A percentile compares a stretch with the other conserved stretches of the same genome.
These are phyloP conservation scores for Globisporangium paddicum DNA, from an alignment of 352 stramenopile species.

Conservation along the genomic window DNA sequence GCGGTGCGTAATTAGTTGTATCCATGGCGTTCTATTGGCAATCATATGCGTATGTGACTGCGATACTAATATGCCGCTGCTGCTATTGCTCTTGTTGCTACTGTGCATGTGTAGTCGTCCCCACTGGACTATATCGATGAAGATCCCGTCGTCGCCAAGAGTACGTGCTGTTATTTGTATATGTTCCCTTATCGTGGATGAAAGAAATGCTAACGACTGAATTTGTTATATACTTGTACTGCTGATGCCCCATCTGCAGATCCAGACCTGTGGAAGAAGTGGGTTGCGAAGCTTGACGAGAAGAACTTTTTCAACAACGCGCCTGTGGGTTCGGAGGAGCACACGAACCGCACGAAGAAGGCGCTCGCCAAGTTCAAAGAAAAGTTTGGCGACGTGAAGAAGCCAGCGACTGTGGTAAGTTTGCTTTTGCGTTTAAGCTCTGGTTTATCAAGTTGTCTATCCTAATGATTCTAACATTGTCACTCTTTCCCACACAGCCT, in stretches of 20 bases:
- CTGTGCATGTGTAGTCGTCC: conserved; percentile 10
- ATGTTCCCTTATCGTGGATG: neutral
- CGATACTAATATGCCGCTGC: neutral
- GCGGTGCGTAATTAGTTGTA: neutral
- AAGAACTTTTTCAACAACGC: conserved; percentile 83
- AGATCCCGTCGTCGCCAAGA: conserved; percentile 73
- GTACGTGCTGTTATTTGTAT: conserved; percentile 18
- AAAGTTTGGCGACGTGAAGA: conserved; percentile 74
- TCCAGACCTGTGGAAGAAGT: conserved; percentile 85
- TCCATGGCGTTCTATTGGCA: neutral
- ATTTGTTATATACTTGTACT: neutral
- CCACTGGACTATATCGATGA: conserved; percentile 32
- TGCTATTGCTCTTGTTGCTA: neutral
- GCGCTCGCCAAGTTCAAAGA: conserved; percentile 84
- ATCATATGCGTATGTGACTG: neutral
- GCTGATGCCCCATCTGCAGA: conserved; percentile 27
- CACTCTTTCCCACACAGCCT: conserved; percentile 16
- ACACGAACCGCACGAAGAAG: conserved; percentile 58
- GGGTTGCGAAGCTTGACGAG: conserved; percentile 78
- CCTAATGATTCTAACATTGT: neutral
- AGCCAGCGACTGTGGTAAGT: conserved; percentile 26
- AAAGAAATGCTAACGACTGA: neutral
- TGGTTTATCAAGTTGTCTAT: neutral
- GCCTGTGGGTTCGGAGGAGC: conserved; percentile 48
- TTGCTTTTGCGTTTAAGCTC: neutral